A percentile compares a stretch with the other conserved stretches of the same genome.
Conservation (phyloP, 139 green algal genomes). For the Auxenochlorella pyrenoidosa region DNA sequence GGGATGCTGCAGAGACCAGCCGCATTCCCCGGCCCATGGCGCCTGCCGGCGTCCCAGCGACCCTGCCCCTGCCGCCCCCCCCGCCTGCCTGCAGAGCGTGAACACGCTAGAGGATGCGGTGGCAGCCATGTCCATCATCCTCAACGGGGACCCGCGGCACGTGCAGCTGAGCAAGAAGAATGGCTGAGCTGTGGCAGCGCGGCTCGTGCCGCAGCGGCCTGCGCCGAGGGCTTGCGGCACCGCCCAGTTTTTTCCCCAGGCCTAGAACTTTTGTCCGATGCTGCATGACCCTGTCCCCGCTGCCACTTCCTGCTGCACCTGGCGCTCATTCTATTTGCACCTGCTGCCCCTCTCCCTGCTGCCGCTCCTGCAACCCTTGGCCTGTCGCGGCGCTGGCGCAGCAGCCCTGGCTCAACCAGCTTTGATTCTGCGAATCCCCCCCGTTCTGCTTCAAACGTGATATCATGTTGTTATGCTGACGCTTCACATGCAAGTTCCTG, state of each 20-base stretch:
- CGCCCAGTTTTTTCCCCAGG: background rate
- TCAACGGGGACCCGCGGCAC: background rate
- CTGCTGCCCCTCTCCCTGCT: background rate
- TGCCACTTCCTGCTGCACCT: background rate
- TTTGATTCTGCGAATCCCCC: no score
- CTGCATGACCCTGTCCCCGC: background rate
- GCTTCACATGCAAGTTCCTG: no score
- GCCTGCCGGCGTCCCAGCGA: no score
- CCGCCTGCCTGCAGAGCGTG: constrained; percentile 50
- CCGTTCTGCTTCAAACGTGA: no score
- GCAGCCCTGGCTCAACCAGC: no score
- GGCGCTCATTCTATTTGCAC: background rate
- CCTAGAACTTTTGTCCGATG: background rate
- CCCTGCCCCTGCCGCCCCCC: background rate
- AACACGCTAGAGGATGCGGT: constrained; percentile 63
- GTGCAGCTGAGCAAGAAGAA: constrained; percentile 37
- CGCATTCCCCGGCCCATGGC: no score
- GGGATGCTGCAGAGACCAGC: no score
- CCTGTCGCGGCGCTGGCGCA: no score
- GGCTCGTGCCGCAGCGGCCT: background rate
- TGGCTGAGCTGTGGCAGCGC: background rate
- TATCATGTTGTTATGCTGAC: no score
- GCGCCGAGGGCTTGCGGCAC: no score
- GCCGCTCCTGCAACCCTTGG: background rate
- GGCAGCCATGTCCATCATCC: constrained; percentile 38